Base-by-base conservation (phyloP, 1,139 yeast genomes). In the Yamadazyma epiphylla region DNA sequence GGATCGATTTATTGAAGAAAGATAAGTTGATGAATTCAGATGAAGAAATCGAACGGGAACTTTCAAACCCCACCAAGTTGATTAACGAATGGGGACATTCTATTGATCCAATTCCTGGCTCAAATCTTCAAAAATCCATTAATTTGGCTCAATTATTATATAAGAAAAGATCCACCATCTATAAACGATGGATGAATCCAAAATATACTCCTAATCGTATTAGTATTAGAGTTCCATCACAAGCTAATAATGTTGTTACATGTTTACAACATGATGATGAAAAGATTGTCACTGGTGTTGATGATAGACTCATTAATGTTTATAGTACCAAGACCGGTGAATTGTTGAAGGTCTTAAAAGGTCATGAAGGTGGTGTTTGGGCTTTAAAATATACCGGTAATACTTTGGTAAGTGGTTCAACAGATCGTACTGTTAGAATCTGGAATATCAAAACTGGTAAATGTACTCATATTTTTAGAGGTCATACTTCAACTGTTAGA, bases 301-400 rank as follows among this genome's bases (percentile, higher is more conserved):
- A 89, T 48, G 96, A 87, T 45, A 77, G 77, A 43, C 74, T 79
- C 46, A 86, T 91, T 39, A 79, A 86, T 38, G 80, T 94, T 7
- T 88, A 87, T 53, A 81, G 84, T 43, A 79, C 96, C 3, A 63
- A 69, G 22, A 79, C 86, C 0, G 96, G 96, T 4, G 64, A 64
- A 27, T 64, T 81, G 27, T 48, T 82, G n/a, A 68, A 77, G 29
- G 81, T 84, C 2, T 65, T 91, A 30, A 69, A 72, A 32, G 97
- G 96, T 9, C 98, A 91, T 50, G 95, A 85, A 36, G 97, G 97
- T 28, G 98, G 98, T 16, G 98, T 94, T 7, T 91, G 99, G 99
- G 97, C 98, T 1, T 66, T 91, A 51, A 88, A 91, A 55, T 89
- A 88, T 52, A 75, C 75, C 32, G 86, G 86, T n/a, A 79, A 84